Base-by-base conservation (phyloP, 345 rosid genomes). In the Kandelia obovata region DNA sequence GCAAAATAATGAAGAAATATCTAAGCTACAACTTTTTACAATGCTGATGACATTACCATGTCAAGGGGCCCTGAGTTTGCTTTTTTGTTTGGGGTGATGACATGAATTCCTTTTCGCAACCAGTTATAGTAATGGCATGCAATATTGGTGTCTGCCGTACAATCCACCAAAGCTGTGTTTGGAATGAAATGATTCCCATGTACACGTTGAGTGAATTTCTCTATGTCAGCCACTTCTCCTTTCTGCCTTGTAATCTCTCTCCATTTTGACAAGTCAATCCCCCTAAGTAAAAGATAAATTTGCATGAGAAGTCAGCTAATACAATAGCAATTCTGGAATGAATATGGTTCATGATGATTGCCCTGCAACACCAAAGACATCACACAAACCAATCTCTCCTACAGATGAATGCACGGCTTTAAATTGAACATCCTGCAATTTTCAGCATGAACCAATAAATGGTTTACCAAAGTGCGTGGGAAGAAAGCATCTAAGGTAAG, bases 61-160 rank as follows among this genome's bases (percentile, higher is more conserved):
- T 92, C 97, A 71, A 96, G 98, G n/a, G 99, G 98, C 58, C 99
- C 99, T 39, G 99, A 96, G 81, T 96, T 96, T 26, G 98, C 97
- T 77, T 83, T 96, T 81, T 96, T 96, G 76, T 96, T 96, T 17
- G 98, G 99, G 56, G 99, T 92, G 71, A 96, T 88, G 61, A 96
- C 92, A 67, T 96, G 98, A 78, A 92, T 90, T 74, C 99, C 99
- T 79, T 74, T 85, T n/a, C 87, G 79, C 78, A 96, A 75, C 99
- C 99, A 96, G 69, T 86, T 84, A 76, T 84, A 78, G 79, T 96
- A 96, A 86, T 68, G 71, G 79, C 87, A 82, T 6, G 97, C 98
- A 63, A 96, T 75, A 64, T 11, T 68, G 57, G 99, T 81, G 65
- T 96, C 98, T 53, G 99, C 97, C n/a, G 99, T 92, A 77, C 99